Conservation (phyloP, 352 stramenopile species). For the Pythium guiyangense region DNA sequence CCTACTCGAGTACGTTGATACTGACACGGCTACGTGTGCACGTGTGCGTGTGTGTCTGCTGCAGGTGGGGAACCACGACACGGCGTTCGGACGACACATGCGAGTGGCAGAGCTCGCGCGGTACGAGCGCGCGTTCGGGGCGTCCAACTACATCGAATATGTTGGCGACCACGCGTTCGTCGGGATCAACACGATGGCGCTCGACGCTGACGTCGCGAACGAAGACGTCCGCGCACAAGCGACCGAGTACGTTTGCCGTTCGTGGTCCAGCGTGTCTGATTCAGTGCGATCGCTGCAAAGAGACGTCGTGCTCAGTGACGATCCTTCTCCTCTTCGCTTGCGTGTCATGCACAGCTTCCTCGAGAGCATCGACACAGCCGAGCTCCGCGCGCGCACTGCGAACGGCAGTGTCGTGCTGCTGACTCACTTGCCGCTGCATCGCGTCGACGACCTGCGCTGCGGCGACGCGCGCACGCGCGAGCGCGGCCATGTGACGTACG, state of each 20-base stretch:
- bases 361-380: conserved; percentile 28
- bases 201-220: conserved; percentile 52
- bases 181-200: conserved; percentile 73
- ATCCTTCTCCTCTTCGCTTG: neutral
- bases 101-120: conserved; percentile 31
- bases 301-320: neutral
- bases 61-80: conserved; percentile 78
- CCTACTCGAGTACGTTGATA: neutral
- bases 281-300: too few species aligned
- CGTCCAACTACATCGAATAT: conserved; percentile 44
- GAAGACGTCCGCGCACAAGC: conserved; percentile 45
- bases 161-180: conserved; percentile 55
- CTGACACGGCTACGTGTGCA: neutral
- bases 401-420: conserved; percentile 42
- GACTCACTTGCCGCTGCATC: conserved; percentile 59
- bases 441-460: conserved; percentile 50
- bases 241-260: conserved; percentile 27
- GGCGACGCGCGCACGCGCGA: conserved; percentile 41
- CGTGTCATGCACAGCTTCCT: conserved; percentile 31
- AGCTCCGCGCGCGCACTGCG: conserved; percentile 14
- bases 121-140: conserved; percentile 56
- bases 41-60: neutral
- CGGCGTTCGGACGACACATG: conserved; percentile 56
- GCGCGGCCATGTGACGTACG: conserved; percentile 73
- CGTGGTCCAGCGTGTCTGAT: neutral